phyloP scores from a whole-genome alignment of 2,329 filamentous ascomycete species.

The Emericellopsis cladophorae region DNA sequence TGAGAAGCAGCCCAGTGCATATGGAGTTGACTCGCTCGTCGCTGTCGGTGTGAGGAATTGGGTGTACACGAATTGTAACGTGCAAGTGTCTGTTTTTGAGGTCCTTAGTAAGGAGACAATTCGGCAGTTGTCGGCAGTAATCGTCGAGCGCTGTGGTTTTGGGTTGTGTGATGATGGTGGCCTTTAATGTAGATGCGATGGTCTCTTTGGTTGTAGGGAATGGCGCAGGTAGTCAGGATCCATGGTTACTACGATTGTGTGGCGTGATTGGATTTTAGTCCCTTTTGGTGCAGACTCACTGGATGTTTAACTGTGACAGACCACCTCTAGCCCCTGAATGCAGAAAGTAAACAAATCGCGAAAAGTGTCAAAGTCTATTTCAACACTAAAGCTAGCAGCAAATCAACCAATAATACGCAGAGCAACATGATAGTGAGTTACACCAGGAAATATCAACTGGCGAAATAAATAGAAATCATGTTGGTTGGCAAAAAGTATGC shows the following conservation, averaged over 20 bases:
- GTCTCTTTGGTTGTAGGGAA: background rate
- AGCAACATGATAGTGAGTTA: too few species aligned
- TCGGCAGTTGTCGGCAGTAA: constrained; percentile 18
- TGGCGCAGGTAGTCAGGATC: background rate
- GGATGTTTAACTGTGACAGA: too few species aligned
- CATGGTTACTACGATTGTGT: background rate
- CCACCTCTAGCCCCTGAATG: too few species aligned
- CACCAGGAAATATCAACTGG: too few species aligned
- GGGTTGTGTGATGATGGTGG: constrained; percentile 4
- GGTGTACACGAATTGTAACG: constrained; percentile 29
- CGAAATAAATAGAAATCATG: too few species aligned
- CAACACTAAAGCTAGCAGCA: background rate
- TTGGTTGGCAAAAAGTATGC: constrained; percentile 6
- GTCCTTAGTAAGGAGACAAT: constrained; percentile 33
- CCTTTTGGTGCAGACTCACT: too few species aligned
- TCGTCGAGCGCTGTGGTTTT: constrained; percentile 19
- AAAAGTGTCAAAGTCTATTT: background rate
- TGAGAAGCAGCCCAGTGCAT: constrained; percentile 24
- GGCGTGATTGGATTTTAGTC: too few species aligned
- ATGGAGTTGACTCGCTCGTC: constrained; percentile 39
- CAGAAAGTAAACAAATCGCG: too few species aligned
- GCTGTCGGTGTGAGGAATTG: constrained; percentile 40
- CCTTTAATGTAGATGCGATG: background rate
- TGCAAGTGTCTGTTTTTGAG: constrained; percentile 33
- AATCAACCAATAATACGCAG: too few species aligned